Percentiles rank a stretch among this genome's conserved stretches.
phyloP scores from a whole-genome alignment of 140 eudicot genomes.

The Stevia rebaudiana region DNA sequence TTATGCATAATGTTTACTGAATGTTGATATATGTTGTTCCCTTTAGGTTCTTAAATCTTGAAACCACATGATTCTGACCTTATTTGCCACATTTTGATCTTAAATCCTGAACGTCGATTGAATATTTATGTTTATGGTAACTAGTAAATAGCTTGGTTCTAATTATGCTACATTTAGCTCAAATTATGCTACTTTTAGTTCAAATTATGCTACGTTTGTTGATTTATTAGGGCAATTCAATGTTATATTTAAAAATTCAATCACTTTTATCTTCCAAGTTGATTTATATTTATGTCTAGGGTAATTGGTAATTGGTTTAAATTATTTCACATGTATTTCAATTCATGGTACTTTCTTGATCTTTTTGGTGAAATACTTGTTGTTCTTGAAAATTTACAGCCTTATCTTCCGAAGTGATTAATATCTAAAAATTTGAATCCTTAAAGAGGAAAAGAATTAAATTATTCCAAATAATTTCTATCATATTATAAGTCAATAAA shows the following conservation, averaged over 20 bases:
- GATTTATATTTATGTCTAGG: neutral
- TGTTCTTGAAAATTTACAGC: neutral
- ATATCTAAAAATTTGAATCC: neutral
- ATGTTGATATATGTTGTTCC: neutral
- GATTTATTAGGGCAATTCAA: neutral
- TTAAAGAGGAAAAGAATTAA: neutral
- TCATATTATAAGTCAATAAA: neutral
- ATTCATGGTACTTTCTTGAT: neutral
- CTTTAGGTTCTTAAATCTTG: constrained; percentile 15
- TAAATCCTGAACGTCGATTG: neutral
- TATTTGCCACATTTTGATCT: neutral
- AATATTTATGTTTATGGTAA: neutral
- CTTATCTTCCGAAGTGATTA: neutral
- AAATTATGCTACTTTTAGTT: neutral
- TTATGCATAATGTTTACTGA: neutral
- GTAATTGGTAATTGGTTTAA: neutral
- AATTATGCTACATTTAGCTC: neutral
- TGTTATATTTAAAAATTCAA: neutral
- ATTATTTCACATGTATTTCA: neutral
- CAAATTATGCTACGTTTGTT: neutral
- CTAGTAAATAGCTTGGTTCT: neutral
- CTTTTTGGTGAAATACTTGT: neutral
- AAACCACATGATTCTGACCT: neutral
- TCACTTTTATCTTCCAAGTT: neutral
- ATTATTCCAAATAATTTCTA: neutral